Evolutionary conservation across 768 basidiomycete species (phyloP).

Genomic region (Leccinum uliginosum): DNA sequence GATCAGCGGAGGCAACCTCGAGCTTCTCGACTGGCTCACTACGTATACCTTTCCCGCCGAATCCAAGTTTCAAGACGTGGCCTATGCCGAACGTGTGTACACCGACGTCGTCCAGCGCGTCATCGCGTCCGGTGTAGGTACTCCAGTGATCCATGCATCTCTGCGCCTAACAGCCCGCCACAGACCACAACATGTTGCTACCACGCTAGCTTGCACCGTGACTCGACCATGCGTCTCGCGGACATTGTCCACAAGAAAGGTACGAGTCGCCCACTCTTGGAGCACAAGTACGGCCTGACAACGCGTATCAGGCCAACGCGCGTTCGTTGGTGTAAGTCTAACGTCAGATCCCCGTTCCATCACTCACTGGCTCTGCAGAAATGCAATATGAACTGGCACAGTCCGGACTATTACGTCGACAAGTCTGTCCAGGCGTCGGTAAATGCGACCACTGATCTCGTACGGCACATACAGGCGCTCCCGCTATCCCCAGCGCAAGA

Average conservation of each 20-base stretch:
- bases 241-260: slow-evolving; percentile 65
- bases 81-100: slow-evolving; percentile 70
- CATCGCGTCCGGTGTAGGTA: slow-evolving; percentile 70
- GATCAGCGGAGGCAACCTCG: slow-evolving; percentile 72
- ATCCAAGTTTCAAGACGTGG: slow-evolving; percentile 61
- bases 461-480: slow-evolving; percentile 64
- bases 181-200: slow-evolving; percentile 93
- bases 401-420: slow-evolving; percentile 68
- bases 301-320: slow-evolving; percentile 61
- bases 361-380: slow-evolving; percentile 21
- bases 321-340: slow-evolving; percentile 73
- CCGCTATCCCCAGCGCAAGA: slow-evolving; percentile 33
- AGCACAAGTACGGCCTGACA: neutral
- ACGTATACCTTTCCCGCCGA: slow-evolving; percentile 88
- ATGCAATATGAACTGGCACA: slow-evolving; percentile 54
- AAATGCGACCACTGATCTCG: slow-evolving; percentile 55
- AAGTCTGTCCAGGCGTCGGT: slow-evolving; percentile 56
- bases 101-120: slow-evolving; percentile 64
- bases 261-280: slow-evolving; percentile 14
- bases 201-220: slow-evolving; percentile 78
- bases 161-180: slow-evolving; percentile 3
- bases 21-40: slow-evolving; percentile 86
- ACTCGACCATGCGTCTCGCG: slow-evolving; percentile 77
- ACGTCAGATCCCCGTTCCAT: neutral
- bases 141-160: neutral